Percentiles rank a stretch among this genome's conserved stretches.
Evolutionary conservation across 768 basidiomycete genomes (phyloP).

Genomic region (Fibroporia radiculosa): DNA sequence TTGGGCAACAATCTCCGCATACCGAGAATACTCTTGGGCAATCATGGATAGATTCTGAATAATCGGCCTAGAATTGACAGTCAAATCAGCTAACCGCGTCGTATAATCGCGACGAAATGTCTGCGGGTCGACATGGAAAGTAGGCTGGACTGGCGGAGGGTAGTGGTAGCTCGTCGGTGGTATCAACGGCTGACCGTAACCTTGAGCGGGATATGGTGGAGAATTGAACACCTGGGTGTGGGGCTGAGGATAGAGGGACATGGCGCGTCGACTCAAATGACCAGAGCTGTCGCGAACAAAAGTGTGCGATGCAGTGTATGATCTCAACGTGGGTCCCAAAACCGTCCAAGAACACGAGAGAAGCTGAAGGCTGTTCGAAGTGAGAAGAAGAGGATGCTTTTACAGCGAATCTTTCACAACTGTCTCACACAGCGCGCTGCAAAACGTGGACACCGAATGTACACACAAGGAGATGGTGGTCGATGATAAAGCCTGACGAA

Average conservation of each 20-base stretch:
- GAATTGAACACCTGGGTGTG: constrained; percentile 49
- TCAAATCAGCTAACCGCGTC: constrained; percentile 68
- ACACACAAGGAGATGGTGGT: constrained; percentile 33
- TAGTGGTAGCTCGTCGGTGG: constrained; percentile 28
- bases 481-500: constrained; percentile 33
- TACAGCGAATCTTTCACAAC: constrained; percentile 11
- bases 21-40: constrained; percentile 79
- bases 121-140: constrained; percentile 53
- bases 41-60: constrained; percentile 91
- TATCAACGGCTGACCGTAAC: constrained; percentile 30
- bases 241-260: constrained; percentile 45
- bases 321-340: constrained; percentile 8
- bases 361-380: not conserved
- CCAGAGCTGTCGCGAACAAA: no score
- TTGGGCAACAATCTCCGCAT: constrained; percentile 71
- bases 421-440: constrained; percentile 21
- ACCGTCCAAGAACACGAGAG: not conserved
- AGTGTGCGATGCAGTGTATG: constrained; percentile 8
- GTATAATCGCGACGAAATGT: constrained; percentile 76
- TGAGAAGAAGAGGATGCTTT: constrained; percentile 6
- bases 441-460: constrained; percentile 9
- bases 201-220: constrained; percentile 39
- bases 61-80: constrained; percentile 90
- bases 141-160: constrained; percentile 38
- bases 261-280: constrained; percentile 11